Conservation (phyloP, 768 basidiomycete species). For the Pholiota molesta region DNA sequence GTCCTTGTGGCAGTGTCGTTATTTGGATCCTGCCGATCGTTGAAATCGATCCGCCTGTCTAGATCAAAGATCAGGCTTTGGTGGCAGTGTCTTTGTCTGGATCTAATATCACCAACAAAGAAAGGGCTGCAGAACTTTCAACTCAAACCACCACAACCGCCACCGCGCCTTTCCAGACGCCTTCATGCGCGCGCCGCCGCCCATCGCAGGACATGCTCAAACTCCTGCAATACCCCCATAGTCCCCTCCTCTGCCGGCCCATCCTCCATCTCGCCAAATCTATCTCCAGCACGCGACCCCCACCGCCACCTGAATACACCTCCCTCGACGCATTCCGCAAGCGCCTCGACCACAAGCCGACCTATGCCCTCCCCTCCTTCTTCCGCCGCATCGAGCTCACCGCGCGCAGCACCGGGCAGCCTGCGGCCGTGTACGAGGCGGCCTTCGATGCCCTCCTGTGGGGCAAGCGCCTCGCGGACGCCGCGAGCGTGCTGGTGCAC, state of each 20-base stretch:
- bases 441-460: background rate
- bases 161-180: background rate
- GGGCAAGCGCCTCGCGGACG: constrained; percentile 2
- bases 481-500: background rate
- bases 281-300: background rate
- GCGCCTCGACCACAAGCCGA: background rate
- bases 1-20: too few relatives aligned
- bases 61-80: too few relatives aligned
- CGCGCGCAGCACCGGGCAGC: background rate
- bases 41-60: too few relatives aligned
- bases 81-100: too few relatives aligned
- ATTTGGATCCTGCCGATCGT: too few relatives aligned
- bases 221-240: background rate
- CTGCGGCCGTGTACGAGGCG: background rate
- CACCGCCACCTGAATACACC: background rate
- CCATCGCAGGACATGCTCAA: background rate
- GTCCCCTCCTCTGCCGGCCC: background rate
- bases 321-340: background rate
- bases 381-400: background rate
- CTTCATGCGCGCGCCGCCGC: background rate
- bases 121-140: too few relatives aligned
- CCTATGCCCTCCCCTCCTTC: background rate
- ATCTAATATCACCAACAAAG: too few relatives aligned
- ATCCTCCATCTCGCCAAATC: background rate
- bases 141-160: too few relatives aligned